Evolutionary conservation across 139 green algal genomes (phyloP).

Genomic region (Volvox africanus): DNA sequence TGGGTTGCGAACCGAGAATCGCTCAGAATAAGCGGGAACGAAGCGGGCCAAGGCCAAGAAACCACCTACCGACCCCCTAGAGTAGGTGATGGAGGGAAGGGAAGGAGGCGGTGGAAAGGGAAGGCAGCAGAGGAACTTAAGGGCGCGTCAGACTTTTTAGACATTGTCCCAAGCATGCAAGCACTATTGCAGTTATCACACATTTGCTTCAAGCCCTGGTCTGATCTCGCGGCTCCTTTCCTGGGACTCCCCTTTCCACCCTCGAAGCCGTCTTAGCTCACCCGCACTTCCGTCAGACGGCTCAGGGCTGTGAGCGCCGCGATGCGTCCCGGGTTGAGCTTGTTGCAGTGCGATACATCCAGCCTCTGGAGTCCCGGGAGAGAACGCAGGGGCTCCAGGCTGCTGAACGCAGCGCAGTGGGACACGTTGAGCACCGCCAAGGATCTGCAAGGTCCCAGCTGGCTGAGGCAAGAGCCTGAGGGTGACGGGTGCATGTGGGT

Average conservation of each 20-base stretch:
- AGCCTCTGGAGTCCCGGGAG: slow-evolving; percentile 19
- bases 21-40: background rate
- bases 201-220: background rate
- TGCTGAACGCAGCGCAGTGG: slow-evolving; percentile 19
- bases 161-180: too few species aligned
- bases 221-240: background rate
- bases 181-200: background rate
- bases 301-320: slow-evolving; percentile 26
- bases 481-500: background rate
- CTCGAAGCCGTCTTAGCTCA: background rate
- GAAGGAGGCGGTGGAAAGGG: background rate
- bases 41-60: background rate
- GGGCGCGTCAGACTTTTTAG: too few species aligned
- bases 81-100: background rate
- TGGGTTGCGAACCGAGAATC: background rate
- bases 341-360: slow-evolving; percentile 21
- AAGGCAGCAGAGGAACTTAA: background rate
- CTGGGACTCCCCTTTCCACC: background rate
- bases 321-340: slow-evolving; percentile 5
- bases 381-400: slow-evolving; percentile 18
- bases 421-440: slow-evolving; percentile 26
- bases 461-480: slow-evolving; percentile 25
- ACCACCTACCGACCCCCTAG: too few species aligned
- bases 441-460: background rate
- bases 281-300: slow-evolving; percentile 2